Evolutionary conservation across 2,329 filamentous ascomycete species (phyloP), one percentile per base, ranked within the genome.

Genomic region (Blumeria hordei): DNA sequence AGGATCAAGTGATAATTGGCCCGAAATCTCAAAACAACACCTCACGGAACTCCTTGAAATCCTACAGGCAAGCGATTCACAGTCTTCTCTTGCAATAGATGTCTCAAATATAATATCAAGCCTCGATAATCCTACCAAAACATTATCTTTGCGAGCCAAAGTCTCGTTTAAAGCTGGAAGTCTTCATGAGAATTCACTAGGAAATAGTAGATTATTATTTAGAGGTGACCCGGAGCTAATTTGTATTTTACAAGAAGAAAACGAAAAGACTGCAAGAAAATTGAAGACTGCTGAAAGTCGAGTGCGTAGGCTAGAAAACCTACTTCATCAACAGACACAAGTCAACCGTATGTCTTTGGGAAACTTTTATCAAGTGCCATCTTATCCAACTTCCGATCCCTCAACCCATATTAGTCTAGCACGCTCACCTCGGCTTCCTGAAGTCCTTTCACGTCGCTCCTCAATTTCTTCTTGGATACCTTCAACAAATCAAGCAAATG

Each of bases 121-220:
- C 55, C 73, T 96, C 12, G 81, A 81, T 64, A 78, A 76, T 55
- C 88, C 90, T 2, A 92, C 86, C 0, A 87, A 83, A 62, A 86
- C 92, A 65, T 88, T 94, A 64, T 78, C 81, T 58, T 88, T 87
- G 67, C 79, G 87, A 56, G 78, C 92, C 6, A 94, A 90, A 66
- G 88, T 87, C 5, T n/a, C 50, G 1, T 96, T 98, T 72, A 95
- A 95, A 65, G 92, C 93, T 64, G 92, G 92, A 14, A 96, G 92
- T 64, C 77, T 96, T 39, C 88, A 95, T 62, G 92, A 96, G 65
- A 82, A 83, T n/a, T 79, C 78, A 2, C 75, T 95, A 58, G 87
- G 87, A n/a, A 80, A 83, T 63, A 93, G 85, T 60, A 90, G 87
- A 1, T 74, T 95, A 9, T 70, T 94, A 62, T 77, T 94, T 12